Evolutionary conservation across 495 filamentous ascomycete species (phyloP).

Genomic region (Penicillium salamii): DNA sequence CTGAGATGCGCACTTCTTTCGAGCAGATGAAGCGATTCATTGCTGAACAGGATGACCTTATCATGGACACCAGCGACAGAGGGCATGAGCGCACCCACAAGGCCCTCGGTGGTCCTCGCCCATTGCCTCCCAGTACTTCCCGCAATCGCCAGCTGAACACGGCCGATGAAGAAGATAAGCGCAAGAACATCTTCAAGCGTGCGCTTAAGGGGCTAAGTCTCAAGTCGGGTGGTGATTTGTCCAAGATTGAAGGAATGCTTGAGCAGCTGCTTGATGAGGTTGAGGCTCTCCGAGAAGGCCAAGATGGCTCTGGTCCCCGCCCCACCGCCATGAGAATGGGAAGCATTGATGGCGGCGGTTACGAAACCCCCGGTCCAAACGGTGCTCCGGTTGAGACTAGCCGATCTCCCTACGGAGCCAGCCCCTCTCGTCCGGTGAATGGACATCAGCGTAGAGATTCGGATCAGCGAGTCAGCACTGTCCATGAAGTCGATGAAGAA

Average conservation of each 20-base stretch:
- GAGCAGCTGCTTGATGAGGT: conserved; percentile 89
- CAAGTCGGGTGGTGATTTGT: conserved; percentile 82
- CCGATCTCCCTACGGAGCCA: conserved; percentile 74
- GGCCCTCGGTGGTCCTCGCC: conserved; percentile 82
- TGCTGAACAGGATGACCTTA: conserved; percentile 76
- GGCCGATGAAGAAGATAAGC: conserved; percentile 81
- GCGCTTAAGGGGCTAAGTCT: conserved; percentile 84
- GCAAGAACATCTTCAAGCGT: conserved; percentile 84
- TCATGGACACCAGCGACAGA: conserved; percentile 78
- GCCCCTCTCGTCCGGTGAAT: conserved; percentile 56
- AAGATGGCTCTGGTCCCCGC: conserved; percentile 31
- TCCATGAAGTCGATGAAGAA: conserved; percentile 75
- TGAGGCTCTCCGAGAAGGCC: conserved; percentile 72
- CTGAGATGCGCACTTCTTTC: conserved; percentile 96
- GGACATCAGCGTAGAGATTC: conserved; percentile 58
- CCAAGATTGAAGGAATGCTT: conserved; percentile 93
- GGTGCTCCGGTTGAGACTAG: conserved; percentile 66
- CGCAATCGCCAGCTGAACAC: conserved; percentile 48
- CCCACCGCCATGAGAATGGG: conserved; percentile 22
- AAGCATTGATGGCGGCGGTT: conserved; percentile 55
- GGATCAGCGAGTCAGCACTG: conserved; percentile 82
- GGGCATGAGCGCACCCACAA: conserved; percentile 83
- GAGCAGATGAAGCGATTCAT: conserved; percentile 95
- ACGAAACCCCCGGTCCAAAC: conserved; percentile 80
- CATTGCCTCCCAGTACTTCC: conserved; percentile 58